phyloP scores from a whole-genome alignment of 805 yeast genomes.

The Candida koratica region DNA sequence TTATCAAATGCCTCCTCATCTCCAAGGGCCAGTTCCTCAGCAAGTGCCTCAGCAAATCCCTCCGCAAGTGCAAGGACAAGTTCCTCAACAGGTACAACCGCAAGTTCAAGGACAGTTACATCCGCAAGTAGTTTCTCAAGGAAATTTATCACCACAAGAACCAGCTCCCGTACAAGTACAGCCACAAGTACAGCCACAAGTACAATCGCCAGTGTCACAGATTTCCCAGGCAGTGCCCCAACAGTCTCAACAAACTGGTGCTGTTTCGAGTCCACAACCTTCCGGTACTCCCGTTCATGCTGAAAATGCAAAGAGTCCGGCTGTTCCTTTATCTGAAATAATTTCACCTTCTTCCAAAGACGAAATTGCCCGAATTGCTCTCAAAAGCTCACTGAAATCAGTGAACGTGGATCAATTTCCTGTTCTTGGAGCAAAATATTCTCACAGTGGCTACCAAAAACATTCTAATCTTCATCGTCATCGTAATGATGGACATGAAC shows the following conservation, averaged over 20 bases:
- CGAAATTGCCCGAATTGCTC: constrained; percentile 12
- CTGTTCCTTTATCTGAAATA: constrained; percentile 13
- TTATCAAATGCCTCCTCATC: constrained; percentile 17
- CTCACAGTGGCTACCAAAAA: constrained; percentile 16
- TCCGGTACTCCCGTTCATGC: not conserved
- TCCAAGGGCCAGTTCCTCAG: constrained; percentile 11
- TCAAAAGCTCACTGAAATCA: constrained; percentile 9
- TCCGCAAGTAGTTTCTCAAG: constrained; percentile 3
- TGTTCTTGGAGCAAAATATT: constrained; percentile 47
- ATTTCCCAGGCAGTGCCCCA: constrained; percentile 5
- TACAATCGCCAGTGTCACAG: constrained; percentile 1
- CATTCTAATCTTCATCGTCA: constrained; percentile 11
- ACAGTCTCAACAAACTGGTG: constrained; percentile 7
- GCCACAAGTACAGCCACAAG: constrained; percentile 12
- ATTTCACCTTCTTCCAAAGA: constrained; percentile 11
- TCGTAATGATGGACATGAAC: constrained; percentile 21
- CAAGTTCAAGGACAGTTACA: constrained; percentile 10
- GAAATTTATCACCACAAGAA: constrained; percentile 9
- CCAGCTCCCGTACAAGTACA: constrained; percentile 12
- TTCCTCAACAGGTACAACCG: constrained; percentile 11
- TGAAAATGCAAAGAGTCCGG: not conserved
- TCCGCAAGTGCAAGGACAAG: constrained; percentile 10
- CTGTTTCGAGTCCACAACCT: constrained; percentile 2
- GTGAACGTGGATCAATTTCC: constrained; percentile 50
- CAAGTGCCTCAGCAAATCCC: not conserved